Evolutionary conservation across 2,329 filamentous ascomycete genomes (phyloP), one percentile per base, ranked within the genome.

Genomic region (Talaromyces piceae): DNA sequence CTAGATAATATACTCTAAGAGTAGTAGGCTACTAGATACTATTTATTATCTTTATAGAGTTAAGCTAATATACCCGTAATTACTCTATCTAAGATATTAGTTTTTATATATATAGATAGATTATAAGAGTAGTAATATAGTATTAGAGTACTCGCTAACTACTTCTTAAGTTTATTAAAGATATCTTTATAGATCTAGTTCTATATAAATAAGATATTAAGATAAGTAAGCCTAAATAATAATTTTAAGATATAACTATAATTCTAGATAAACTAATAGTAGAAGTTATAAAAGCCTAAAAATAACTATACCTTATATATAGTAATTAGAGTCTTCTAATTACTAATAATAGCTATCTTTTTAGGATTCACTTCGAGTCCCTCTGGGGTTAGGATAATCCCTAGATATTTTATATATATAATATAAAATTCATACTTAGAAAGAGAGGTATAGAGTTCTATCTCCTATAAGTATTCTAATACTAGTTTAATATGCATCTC

Each of bases 321-420:
- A 39, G 43, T 22, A 9, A 31, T 47, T 12, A 47, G 31, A 20
- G 31, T 47, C n/a, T 47, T 47, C 22, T 31, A 47, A 31, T 47
- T 30, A 3, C n/a, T 13, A 47, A 47, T 48, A 45, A 28, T 7
- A 37, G 20, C 28, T 41, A 41, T 43, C 52, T 54, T 54, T 50
- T 52, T 50, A 31, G 53, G 54, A 47, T 45, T 55, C 51, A 56
- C 49, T 46, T 41, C 47, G 44, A 45, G 41, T 18, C 20, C 27
- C 44, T 22, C 46, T 45, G 23, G 25, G 41, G 23, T 46, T 28
- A 57, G n/a, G 51, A 46, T 47, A 41, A 51, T 41, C 16, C 20
- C 43, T 30, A 41, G 9, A 45, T 47, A 49, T 54, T 51, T 49
- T 26, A 20, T 55, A 31, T 52, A 46, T 37, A 25, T 4, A 41